These are phyloP conservation scores for Ilyonectria destructans DNA, from an alignment of 2,329 filamentous ascomycete genomes.

Conservation along the genomic window DNA sequence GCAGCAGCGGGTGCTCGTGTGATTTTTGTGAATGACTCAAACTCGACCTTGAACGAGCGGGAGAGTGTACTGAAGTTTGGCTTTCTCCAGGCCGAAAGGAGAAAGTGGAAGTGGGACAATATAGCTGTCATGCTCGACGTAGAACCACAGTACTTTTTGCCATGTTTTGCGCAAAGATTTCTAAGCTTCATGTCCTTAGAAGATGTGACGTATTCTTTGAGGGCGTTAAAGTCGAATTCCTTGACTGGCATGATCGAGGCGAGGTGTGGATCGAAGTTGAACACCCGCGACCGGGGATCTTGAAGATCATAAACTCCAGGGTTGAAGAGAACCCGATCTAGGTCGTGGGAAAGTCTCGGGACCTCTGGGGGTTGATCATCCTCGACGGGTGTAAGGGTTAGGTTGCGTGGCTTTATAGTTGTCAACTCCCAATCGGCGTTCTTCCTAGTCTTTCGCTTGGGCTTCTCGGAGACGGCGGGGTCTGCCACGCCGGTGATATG, in stretches of 20 bases:
- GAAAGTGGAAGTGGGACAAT: conserved; percentile 91
- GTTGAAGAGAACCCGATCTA: conserved; percentile 96
- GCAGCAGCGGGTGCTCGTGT: conserved; percentile 82
- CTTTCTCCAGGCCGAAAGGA: conserved; percentile 87
- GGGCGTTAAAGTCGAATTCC: conserved; percentile 92
- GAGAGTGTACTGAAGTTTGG: conserved; percentile 80
- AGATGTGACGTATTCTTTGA: conserved; percentile 92
- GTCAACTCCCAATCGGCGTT: conserved; percentile 39
- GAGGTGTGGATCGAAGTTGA: conserved; percentile 97
- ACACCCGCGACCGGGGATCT: conserved; percentile 89
- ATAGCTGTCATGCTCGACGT: conserved; percentile 96
- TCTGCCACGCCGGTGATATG: not conserved
- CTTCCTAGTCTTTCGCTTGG: conserved; percentile 11
- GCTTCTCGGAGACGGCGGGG: conserved; percentile 6
- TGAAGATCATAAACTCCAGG: conserved; percentile 93
- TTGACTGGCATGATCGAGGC: conserved; percentile 92
- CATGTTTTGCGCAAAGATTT: conserved; percentile 75
- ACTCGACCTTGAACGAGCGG: conserved; percentile 74
- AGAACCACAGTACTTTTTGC: conserved; percentile 91
- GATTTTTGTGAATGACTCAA: conserved; percentile 80
- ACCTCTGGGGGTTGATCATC: conserved; percentile 57
- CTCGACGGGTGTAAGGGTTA: conserved; percentile 53
- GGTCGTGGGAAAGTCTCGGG: conserved; percentile 79
- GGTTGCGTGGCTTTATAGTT: conserved; percentile 45
- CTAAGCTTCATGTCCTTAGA: conserved; percentile 85